Base-by-base conservation (phyloP, 192 early-diverging fungal genomes). In the Piromyces finnis region DNA sequence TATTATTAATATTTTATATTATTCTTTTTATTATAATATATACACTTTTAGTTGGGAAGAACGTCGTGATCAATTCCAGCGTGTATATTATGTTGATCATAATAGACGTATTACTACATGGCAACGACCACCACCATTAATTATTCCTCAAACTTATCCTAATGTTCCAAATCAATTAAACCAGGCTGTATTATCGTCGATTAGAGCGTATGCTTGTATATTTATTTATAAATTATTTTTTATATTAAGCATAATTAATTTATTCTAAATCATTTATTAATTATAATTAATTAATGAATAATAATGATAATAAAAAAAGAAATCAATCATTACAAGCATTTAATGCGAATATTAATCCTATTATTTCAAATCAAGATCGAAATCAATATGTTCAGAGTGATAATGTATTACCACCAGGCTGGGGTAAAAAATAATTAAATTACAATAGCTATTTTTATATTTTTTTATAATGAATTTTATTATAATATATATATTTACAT, bases 51-150 rank as follows among this genome's bases (percentile, higher is more conserved):
- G 97, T 51, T 99, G 97, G 97, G 97, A 99, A 89, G 89, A 95
- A 78, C 92, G 97, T 79, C 89, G 92, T 29, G 97, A 99, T 89
- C 93, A 96, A 82, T 83, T 96, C 77, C 94, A 95, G 14, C 91
- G 97, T 5, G 92, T 93, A 11, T 99, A 99, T 89, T 99, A 96
- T 86, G 96, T 99, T 28, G 96, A 99, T 86, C 97, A 99, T 84
- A 98, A 95, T 85, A 93, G 90, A n/a, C 91, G 96, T 37, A 93
- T 92, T 18, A 99, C 97, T 13, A 98, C 97, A 18, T 99, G 97
- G 97, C 91, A 90, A 79, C 86, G 88, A 29, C 88, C 89, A 80
- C 81, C 80, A 87, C 86, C 17, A n/a, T n/a, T n/a, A n/a, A n/a
- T n/a, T n/a, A n/a, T n/a, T n/a, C n/a, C n/a, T n/a, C n/a, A n/a